These are phyloP conservation scores for Claviceps sp. DNA, from an alignment of 2,329 filamentous ascomycete genomes.

Conservation along the genomic window DNA sequence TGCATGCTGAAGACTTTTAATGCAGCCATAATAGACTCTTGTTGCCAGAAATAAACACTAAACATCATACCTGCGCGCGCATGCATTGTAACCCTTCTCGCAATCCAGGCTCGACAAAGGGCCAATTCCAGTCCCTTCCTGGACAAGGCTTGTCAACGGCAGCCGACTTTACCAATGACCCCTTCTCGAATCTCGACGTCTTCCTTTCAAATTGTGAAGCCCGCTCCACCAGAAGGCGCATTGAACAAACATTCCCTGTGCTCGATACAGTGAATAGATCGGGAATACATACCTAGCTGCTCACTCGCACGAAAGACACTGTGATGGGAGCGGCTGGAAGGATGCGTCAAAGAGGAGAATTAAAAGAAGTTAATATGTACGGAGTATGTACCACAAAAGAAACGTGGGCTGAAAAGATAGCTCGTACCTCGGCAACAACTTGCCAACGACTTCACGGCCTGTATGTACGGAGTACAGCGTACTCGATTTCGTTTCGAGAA, in stretches of 20 bases:
- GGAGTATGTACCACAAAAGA: neutral
- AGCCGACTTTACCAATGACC: neutral
- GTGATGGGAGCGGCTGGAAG: neutral
- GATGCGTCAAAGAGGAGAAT: neutral
- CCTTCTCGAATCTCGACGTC: neutral
- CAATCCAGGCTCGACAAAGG: neutral
- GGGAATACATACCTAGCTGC: no score
- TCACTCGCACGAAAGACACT: neutral
- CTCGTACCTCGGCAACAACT: neutral
- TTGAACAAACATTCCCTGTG: neutral
- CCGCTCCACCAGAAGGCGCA: neutral
- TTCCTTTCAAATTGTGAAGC: neutral
- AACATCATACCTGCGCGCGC: no score
- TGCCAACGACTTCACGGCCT: no score
- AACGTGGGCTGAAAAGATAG: neutral
- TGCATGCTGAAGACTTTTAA: neutral
- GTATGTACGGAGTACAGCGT: neutral
- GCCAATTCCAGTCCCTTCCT: neutral
- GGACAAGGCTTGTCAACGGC: neutral
- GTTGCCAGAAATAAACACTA: neutral
- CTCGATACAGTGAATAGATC: neutral
- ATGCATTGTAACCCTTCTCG: constrained; percentile 1
- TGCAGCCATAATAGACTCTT: neutral
- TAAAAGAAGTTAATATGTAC: neutral
- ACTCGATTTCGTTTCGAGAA: neutral